Evolutionary conservation across 164 flowering plant genomes (phyloP).

Genomic region (Magnolia changhungtana): DNA sequence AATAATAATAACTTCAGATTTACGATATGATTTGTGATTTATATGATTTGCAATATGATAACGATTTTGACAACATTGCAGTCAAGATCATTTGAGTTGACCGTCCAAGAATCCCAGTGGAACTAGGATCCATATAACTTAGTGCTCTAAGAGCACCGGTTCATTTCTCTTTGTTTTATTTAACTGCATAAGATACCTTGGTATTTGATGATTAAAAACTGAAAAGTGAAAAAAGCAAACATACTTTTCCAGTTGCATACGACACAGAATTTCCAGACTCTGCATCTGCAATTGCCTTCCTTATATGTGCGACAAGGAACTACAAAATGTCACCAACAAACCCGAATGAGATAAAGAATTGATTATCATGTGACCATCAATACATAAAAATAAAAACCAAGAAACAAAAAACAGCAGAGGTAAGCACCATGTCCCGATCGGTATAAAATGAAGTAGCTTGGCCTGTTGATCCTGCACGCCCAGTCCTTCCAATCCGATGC

Average conservation of each 20-base stretch:
- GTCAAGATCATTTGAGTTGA: neutral
- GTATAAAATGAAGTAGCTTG: conserved; percentile 65
- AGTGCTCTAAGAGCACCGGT: neutral
- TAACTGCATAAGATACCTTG: no score
- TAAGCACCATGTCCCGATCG: conserved; percentile 54
- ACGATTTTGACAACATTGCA: neutral
- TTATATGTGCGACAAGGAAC: conserved; percentile 64
- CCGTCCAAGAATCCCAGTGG: neutral
- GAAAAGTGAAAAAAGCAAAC: neutral
- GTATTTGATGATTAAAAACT: no score
- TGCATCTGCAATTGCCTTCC: conserved; percentile 57
- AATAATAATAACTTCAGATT: no score
- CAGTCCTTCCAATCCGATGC: conserved; percentile 71
- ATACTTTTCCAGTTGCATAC: conserved; percentile 67
- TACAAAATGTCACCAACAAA: conserved; percentile 14
- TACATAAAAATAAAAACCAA: neutral
- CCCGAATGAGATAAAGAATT: neutral
- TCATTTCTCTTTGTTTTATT: no score
- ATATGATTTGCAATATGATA: no score
- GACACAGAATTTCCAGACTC: conserved; percentile 47
- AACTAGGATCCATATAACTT: neutral
- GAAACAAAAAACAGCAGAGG: neutral
- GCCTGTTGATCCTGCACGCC: conserved; percentile 69
- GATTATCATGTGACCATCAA: conserved; percentile 1
- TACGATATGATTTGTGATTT: no score